Evolutionary conservation across 179 eudicot genomes (phyloP).

Genomic region (Beta macrorhiza): DNA sequence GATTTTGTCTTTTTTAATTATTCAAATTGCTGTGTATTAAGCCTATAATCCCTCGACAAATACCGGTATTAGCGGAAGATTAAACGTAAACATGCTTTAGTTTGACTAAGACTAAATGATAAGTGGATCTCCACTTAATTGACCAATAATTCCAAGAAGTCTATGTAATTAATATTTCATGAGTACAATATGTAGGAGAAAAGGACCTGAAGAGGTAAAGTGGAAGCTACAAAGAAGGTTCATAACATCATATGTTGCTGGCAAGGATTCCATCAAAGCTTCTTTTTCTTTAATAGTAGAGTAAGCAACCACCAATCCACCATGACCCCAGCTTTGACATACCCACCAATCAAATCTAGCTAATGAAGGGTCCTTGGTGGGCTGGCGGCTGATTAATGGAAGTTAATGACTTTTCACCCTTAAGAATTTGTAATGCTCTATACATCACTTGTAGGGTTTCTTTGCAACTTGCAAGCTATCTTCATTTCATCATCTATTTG

Average conservation of each 20-base stretch:
- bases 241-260: conserved; percentile 10
- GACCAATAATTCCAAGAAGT: conserved; percentile 1
- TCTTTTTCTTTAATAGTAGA: background rate
- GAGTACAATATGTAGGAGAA: background rate
- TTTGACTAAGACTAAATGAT: conserved; percentile 25
- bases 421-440: background rate
- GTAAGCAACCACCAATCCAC: conserved; percentile 10
- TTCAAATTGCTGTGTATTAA: conserved; percentile 12
- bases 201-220: background rate
- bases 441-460: background rate
- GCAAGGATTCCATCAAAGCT: conserved; percentile 19
- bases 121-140: conserved; percentile 21
- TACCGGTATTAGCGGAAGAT: conserved; percentile 21
- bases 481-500: background rate
- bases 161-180: background rate
- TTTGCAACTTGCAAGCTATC: conserved; percentile 8
- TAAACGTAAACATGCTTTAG: background rate
- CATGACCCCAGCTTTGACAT: conserved; percentile 14
- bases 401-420: background rate
- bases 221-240: conserved; percentile 26
- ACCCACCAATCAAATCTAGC: conserved; percentile 17
- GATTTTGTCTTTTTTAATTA: background rate
- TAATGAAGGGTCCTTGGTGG: conserved; percentile 5
- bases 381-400: conserved; percentile 17
- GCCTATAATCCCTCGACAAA: background rate